Evolutionary conservation across 2,329 filamentous ascomycete species (phyloP).

Genomic region (Didymella keratinophila): DNA sequence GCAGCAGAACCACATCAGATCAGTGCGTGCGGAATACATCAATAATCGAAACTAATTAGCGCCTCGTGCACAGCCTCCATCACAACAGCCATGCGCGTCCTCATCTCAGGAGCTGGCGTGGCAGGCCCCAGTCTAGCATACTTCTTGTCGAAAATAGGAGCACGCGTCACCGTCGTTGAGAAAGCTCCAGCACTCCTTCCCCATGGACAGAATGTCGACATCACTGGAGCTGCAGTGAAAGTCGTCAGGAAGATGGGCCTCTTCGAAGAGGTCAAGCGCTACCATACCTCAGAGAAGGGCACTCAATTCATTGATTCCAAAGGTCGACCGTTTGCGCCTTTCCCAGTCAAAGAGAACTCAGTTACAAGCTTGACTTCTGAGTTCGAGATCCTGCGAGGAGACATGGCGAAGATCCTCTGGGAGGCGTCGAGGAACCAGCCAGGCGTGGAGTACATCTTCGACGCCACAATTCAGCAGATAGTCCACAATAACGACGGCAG

Average conservation of each 20-base stretch:
- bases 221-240: conserved; percentile 52
- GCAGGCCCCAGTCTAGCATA: conserved; percentile 50
- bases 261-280: conserved; percentile 43
- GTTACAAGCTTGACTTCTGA: conserved; percentile 30
- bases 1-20: not conserved
- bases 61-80: not conserved
- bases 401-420: conserved; percentile 45
- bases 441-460: conserved; percentile 18
- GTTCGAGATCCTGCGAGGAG: conserved; percentile 42
- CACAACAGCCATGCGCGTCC: conserved; percentile 40
- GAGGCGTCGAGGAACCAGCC: conserved; percentile 13
- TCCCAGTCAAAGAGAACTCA: conserved; percentile 27
- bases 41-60: not conserved
- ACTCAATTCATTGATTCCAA: conserved; percentile 42
- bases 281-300: conserved; percentile 52
- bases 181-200: conserved; percentile 47
- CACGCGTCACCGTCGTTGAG: conserved; percentile 52
- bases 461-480: conserved; percentile 28
- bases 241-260: conserved; percentile 53
- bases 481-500: conserved; percentile 47
- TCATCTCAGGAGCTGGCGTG: conserved; percentile 46
- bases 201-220: conserved; percentile 55
- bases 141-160: conserved; percentile 37
- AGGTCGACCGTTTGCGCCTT: conserved; percentile 24
- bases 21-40: not conserved